Percentiles rank a stretch among this genome's conserved stretches.
Conservation (phyloP, 108 stramenopile genomes). For the Fragilaria crotonensis region DNA sequence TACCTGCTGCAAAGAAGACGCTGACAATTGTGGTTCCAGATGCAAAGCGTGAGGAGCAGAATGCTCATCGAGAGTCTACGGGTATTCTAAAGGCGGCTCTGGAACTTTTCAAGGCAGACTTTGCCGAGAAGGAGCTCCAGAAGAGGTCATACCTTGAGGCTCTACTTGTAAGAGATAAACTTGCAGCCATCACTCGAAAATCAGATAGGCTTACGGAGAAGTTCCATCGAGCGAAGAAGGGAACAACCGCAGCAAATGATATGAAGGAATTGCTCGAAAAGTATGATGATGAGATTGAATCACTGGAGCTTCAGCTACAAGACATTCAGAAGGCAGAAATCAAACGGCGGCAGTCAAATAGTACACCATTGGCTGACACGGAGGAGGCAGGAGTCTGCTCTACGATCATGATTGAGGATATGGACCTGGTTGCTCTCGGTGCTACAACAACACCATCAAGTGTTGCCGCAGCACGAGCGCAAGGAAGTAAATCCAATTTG, state of each 20-base stretch:
- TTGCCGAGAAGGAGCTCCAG: too few relatives aligned
- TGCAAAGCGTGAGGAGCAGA: background rate
- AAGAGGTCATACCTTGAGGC: background rate
- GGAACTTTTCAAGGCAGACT: too few relatives aligned
- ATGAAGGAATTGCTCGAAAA: background rate
- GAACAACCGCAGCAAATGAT: background rate
- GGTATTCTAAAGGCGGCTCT: too few relatives aligned
- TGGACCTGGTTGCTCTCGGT: too few relatives aligned
- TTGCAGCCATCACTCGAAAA: background rate
- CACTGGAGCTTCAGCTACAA: background rate
- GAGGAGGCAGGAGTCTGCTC: background rate
- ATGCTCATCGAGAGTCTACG: too few relatives aligned
- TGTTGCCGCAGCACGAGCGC: too few relatives aligned
- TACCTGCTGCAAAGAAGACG: background rate
- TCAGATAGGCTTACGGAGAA: background rate
- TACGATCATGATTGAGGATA: background rate
- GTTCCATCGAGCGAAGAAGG: too few relatives aligned
- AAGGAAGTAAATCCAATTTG: background rate
- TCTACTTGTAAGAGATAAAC: background rate
- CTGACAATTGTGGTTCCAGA: background rate
- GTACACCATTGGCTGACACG: background rate
- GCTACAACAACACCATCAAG: background rate
- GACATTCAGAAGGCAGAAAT: background rate
- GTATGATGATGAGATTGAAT: background rate
- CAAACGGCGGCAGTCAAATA: background rate